Conservation (phyloP, 768 basidiomycete genomes). For the Pleurotus salmoneostramineus region DNA sequence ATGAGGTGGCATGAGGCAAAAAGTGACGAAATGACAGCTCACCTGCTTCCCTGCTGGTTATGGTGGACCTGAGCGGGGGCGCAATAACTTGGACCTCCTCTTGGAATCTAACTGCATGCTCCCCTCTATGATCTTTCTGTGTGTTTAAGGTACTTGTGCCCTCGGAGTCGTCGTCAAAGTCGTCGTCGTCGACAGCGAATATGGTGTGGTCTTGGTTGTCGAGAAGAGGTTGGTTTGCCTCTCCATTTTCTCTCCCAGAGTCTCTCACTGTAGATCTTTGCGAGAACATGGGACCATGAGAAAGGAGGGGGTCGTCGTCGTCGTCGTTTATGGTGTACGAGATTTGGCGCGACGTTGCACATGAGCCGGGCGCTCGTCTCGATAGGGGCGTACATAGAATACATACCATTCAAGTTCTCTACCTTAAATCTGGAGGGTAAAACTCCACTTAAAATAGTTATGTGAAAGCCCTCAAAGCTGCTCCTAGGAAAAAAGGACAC, state of each 20-base stretch:
- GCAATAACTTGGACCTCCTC: slow-evolving; percentile 69
- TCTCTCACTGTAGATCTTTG: slow-evolving; percentile 24
- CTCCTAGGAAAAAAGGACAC: too few species aligned
- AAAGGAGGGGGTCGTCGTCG: neutral
- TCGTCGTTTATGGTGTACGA: too few species aligned
- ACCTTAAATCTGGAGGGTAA: too few species aligned
- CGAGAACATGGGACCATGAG: slow-evolving; percentile 23
- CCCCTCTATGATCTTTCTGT: slow-evolving; percentile 28
- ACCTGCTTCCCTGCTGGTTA: slow-evolving; percentile 80
- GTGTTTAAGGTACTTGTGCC: slow-evolving; percentile 26
- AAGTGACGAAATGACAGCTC: slow-evolving; percentile 33
- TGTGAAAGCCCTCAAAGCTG: too few species aligned
- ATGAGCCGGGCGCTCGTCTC: too few species aligned
- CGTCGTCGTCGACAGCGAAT: slow-evolving; percentile 50
- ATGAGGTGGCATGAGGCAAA: neutral
- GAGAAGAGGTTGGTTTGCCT: slow-evolving; percentile 59
- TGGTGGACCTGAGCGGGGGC: slow-evolving; percentile 67
- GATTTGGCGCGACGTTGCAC: too few species aligned
- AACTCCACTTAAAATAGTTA: too few species aligned
- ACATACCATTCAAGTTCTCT: too few species aligned
- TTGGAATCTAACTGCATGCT: slow-evolving; percentile 57
- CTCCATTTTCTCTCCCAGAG: slow-evolving; percentile 23
- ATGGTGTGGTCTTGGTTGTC: slow-evolving; percentile 43
- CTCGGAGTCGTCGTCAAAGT: slow-evolving; percentile 43
- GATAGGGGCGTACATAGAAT: too few species aligned